These are phyloP conservation scores for Samsoniella hepiali DNA, from an alignment of 2,329 filamentous ascomycete species.

Conservation along the genomic window DNA sequence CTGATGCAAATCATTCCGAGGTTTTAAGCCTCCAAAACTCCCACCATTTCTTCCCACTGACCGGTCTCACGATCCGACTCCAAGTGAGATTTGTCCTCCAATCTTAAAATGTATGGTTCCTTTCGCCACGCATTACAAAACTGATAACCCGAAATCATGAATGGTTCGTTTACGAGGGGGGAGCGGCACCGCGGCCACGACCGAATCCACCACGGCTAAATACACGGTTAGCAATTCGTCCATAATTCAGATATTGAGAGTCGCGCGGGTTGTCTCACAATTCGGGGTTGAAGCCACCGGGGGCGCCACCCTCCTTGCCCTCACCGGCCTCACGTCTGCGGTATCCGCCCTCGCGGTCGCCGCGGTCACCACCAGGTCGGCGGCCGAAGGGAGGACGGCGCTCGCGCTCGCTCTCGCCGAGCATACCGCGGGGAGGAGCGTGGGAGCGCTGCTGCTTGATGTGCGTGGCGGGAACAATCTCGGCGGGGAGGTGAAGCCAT, in stretches of 20 bases:
- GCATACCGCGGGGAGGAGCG: slow-evolving; percentile 97
- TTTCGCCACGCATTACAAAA: slow-evolving; percentile 43
- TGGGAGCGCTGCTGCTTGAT: slow-evolving; percentile 99
- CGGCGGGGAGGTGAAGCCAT: slow-evolving; percentile 99
- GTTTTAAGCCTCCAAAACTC: slow-evolving; percentile 47
- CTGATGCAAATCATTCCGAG: slow-evolving; percentile 49
- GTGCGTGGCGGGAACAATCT: slow-evolving; percentile 99
- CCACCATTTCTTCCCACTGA: slow-evolving; percentile 41
- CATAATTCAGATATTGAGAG: neutral
- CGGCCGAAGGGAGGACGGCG: slow-evolving; percentile 77
- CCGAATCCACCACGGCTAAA: slow-evolving; percentile 79
- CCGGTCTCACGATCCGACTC: slow-evolving; percentile 40
- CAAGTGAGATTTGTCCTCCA: slow-evolving; percentile 40
- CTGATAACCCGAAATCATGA: slow-evolving; percentile 41
- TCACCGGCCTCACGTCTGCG: slow-evolving; percentile 82
- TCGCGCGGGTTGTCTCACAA: slow-evolving; percentile 58
- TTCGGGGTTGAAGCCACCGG: slow-evolving; percentile 86
- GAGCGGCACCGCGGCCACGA: slow-evolving; percentile 78
- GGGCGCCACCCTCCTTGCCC: slow-evolving; percentile 88
- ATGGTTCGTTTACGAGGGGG: slow-evolving; percentile 57
- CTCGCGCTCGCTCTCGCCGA: slow-evolving; percentile 81
- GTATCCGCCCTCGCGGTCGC: slow-evolving; percentile 87
- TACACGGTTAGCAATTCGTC: slow-evolving; percentile 34
- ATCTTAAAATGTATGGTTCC: slow-evolving; percentile 48
- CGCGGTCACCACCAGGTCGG: slow-evolving; percentile 55